Evolutionary conservation across 2,329 filamentous ascomycete species (phyloP), one percentile per base, ranked within the genome.

Genomic region (Alternaria sp.): DNA sequence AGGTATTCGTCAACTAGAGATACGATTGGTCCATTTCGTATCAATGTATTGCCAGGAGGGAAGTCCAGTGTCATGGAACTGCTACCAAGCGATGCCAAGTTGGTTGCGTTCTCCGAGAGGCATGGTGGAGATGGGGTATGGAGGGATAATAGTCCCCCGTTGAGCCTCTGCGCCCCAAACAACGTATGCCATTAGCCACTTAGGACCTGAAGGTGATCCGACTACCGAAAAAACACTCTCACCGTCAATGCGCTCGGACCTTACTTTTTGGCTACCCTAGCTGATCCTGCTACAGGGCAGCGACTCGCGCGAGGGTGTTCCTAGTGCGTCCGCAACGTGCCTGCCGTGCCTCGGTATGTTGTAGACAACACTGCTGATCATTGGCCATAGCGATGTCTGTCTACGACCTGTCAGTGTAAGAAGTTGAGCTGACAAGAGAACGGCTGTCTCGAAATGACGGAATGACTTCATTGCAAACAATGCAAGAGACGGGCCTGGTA

Each of bases 321-420:
- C 54, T 38, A 20, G 54, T 30, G 30, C 14, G 9, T 28, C 47
- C 24, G 24, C 22, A 39, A 28, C 7, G 12, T 20, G 41, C 20
- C 34, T 41, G 46, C 20, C 12, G 49, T 42, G 49, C 54, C 54
- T 61, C 59, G 59, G 54, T 44, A 28, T 9, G 48, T 26, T 41
- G 8, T 22, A 11, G 16, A 14, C 7, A 20, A 14, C 18, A 30
- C 3, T 4, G 28, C 18, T 8, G 16, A 28, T 49, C 18, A 53
- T 61, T 61, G 59, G 59, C 39, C 36, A 16, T 18, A 28, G 22
- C 28, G 12, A 57, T 28, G 22, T 26, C 28, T n/a, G 44, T 41
- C n/a, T 26, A 36, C n/a, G 43, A 41, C 42, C 48, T 61, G 48
- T 57, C 54, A 49, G 30, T 51, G 54, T 58, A 39, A 39, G 52